A percentile compares a stretch with the other conserved stretches of the same genome.
Evolutionary conservation across 768 basidiomycete genomes (phyloP).

Genomic region (Amanita pallidorosea): DNA sequence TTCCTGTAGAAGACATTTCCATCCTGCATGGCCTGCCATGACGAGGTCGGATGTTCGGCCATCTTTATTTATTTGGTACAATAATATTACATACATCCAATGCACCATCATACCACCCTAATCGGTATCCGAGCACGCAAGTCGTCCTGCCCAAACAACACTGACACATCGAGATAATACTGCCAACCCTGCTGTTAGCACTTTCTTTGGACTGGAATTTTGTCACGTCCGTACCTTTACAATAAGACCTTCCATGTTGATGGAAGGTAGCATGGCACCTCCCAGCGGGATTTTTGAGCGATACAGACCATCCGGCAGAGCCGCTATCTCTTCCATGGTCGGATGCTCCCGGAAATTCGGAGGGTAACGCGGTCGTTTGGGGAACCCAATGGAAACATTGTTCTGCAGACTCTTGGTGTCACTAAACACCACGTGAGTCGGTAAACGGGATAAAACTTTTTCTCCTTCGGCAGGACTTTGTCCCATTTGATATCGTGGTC

Average conservation of each 20-base stretch:
- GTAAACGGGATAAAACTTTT: constrained; percentile 32
- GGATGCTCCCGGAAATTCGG: constrained; percentile 29
- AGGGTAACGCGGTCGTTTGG: constrained; percentile 49
- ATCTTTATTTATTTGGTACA: constrained; percentile 13
- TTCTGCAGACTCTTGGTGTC: constrained; percentile 37
- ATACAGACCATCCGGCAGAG: constrained; percentile 59
- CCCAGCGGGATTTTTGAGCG: constrained; percentile 46
- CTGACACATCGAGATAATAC: constrained; percentile 70
- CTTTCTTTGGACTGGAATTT: constrained; percentile 3
- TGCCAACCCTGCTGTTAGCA: constrained; percentile 15
- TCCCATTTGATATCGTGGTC: not conserved
- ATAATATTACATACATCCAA: too few relatives aligned
- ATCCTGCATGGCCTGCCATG: constrained; percentile 89
- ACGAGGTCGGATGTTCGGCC: constrained; percentile 63
- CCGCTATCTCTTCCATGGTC: constrained; percentile 30
- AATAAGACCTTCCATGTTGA: constrained; percentile 57
- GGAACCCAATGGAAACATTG: constrained; percentile 55
- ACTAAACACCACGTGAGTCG: constrained; percentile 24
- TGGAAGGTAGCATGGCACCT: constrained; percentile 50
- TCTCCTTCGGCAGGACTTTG: constrained; percentile 12
- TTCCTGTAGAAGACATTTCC: constrained; percentile 82
- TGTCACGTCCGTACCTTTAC: constrained; percentile 42
- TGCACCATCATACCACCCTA: constrained; percentile 11
- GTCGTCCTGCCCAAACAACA: constrained; percentile 53
- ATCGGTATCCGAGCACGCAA: constrained; percentile 53